Base-by-base conservation (phyloP, 345 rosid species). In the Populus nigra region DNA sequence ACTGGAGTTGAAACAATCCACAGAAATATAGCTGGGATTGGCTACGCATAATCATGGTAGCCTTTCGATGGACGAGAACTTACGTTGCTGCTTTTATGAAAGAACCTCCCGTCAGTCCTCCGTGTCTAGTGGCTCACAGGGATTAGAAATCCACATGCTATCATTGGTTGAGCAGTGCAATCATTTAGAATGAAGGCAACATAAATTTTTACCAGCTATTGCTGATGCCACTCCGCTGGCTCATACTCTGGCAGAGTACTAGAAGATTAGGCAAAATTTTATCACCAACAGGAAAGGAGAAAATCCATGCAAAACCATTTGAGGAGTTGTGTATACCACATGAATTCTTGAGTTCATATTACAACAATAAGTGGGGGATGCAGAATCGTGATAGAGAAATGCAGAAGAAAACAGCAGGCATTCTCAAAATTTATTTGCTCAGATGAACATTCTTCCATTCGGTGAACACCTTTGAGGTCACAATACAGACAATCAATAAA, bases 401-500 rank as follows among this genome's bases (percentile, higher is more conserved):
- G 38, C 71, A 38, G n/a, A 31, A 17, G 49, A 49, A 57, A 23
- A 2, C 39, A 10, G 7, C 59, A 45, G 59, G 50, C 35, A 74
- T 65, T n/a, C 62, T 50, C 61, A 72, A 68, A 76, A 76, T 79
- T 84, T 84, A 85, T 84, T 82, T 50, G 82, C 75, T 81, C 85
- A 79, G 66, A 77, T 75, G 76, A 70, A 69, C 68, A 79, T 41
- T 59, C 59, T 73, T 80, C 72, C 53, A 77, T 38, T 65, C 76
- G 49, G 55, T 59, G 73, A 75, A 80, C 63, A 79, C 47, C 74
- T 80, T 75, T 27, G 73, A 73, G 31, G 73, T 74, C 79, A 78
- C 84, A 85, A 69, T 81, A 79, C 89, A 83, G 63, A 39, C 83
- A 80, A 83, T 68, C 81, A 67, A 80, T 71, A 49, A 78, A 86